Evolutionary conservation across 139 green algal species (phyloP), one percentile per base, ranked within the genome.

Genomic region (Limnomonas spitsbergensis): DNA sequence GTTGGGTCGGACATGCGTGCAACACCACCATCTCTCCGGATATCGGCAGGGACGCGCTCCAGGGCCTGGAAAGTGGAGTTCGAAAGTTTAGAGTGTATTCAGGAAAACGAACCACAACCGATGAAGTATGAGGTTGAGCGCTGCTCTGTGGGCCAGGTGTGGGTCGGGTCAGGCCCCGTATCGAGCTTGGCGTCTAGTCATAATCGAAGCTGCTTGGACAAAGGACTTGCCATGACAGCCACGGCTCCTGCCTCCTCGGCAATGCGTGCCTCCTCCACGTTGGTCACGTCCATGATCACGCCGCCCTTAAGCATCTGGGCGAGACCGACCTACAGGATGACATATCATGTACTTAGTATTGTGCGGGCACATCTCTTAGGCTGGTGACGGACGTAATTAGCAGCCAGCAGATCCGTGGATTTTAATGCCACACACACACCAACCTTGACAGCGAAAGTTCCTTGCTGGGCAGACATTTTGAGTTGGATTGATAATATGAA

Each of bases 271-370:
- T 99, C 94, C 85, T 99, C 96, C 1, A 90, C 83, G 66, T 94
- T 98, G 35, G 97, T 96, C 6, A 99, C 96, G 76, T 99, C 96
- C 96, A 99, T 99, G 83, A 99, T 99, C 38, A 98, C 93, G 53
- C 96, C 96, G 61, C 96, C 96, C 91, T 98, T 99, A 24, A 99
- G 86, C 95, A 99, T 99, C 89, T 99, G 96, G 1, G 95, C 95
- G 4, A 99, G 87, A 29, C 95, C 95, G 3, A 95, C 94, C 94
- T 98, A 86, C 73, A 70, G 27, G 29, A 34, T 7, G 4, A 70
- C 14, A 4, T 24, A 20, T 32, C 56, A 70, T 24, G n/a, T 36
- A 32, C 4, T 70, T 24, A 4, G 56, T 70, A 32, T 70, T 24
- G 14, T 70, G 56, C 4, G 29, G 14, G 14, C n/a, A 70, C 7